Base-by-base conservation (phyloP, 2,329 filamentous ascomycete species). In the Calonectria ilicicola region DNA sequence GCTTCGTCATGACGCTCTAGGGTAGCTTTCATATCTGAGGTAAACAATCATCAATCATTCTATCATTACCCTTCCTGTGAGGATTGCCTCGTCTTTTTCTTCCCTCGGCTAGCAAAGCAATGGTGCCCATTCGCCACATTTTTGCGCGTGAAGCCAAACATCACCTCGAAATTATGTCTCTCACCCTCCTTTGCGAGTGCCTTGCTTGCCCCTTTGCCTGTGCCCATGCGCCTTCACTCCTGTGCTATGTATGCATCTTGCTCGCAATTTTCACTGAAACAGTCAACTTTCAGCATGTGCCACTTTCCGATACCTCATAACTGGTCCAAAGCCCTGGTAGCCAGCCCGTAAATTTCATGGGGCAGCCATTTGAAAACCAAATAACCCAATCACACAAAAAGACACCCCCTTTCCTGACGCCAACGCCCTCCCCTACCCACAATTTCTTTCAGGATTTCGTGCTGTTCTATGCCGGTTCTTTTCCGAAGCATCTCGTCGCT, bases 221-320 rank as follows among this genome's bases (percentile, higher is more conserved):
- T 75, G 64, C 67, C 73, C 47, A 67, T 75, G 72, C 77, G 79
- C 80, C 79, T 58, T 76, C 78, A 75, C 76, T 78, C 78, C 76
- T 65, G 42, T 81, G 78, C 75, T 78, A 80, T 81, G 80, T 74
- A 75, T 81, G 80, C 75, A 74, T 73, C 35, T 60, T 70, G 51
- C 62, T 66, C 44, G 46, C 65, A 47, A 56, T 49, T 65, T 38
- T 44, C 21, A 68, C 68, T 58, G 63, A 56, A 60, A 47, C 32
- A 21, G 44, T 67, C 35, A 72, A 65, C 72, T 67, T 56, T 74
- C 72, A 53, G 65, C 29, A 44, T 32, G 29, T 32, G 29, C 23
- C 46, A 21, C 23, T 63, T 64, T 47, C 40, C 32, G 69, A 42
- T 49, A 49, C 38, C 29, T 65, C 65, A 67, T 67, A 23, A 67